Base-by-base conservation (phyloP, 108 stramenopile species). In the Pseudonitzschia multistriata region DNA sequence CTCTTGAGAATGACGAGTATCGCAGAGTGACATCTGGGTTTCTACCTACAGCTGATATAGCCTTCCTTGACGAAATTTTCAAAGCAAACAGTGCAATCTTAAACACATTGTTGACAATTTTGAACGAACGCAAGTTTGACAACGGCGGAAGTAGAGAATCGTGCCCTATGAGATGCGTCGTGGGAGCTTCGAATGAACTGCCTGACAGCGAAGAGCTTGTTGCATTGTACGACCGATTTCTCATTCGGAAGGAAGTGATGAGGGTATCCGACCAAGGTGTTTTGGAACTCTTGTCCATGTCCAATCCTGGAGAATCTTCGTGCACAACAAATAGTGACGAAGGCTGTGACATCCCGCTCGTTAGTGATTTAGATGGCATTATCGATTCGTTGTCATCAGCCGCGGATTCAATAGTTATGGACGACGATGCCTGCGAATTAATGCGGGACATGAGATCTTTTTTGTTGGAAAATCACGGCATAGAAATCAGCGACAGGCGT, bases 81-180 rank as follows among this genome's bases (percentile, higher is more conserved):
- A 88, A 88, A 61, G 87, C 90, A 25, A 87, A 88, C 55, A 82
- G 80, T 49, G 80, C 86, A n/a, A 88, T 91, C 19, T 77, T 91
- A 54, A 88, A 88, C 59, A 87, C 88, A 10, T 76, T 91, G 14
- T 71, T 91, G 30, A 87, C 87, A n/a, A 87, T 91, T 5, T 64
- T 91, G 66, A 91, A 91, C 64, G 90, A 91, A 68, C 71, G 90
- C 28, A 73, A 81, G 52, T 91, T 88, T 70, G 85, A 87, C 34
- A 88, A 91, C 64, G 88, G 67, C 36, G 83, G 83, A 61, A 49
- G 22, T 13, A 71, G 85, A 61, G 82, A 87, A 25, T 39, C 62
- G 21, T 90, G 89, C 62, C 90, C 87, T 11, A 74, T 88, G 28
- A 68, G 82, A 31, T 85, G 85, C 62, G 90, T 87, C 8, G 84